Evolutionary conservation across 495 filamentous ascomycete species (phyloP).

Genomic region (Elaphomyces granulatus): DNA sequence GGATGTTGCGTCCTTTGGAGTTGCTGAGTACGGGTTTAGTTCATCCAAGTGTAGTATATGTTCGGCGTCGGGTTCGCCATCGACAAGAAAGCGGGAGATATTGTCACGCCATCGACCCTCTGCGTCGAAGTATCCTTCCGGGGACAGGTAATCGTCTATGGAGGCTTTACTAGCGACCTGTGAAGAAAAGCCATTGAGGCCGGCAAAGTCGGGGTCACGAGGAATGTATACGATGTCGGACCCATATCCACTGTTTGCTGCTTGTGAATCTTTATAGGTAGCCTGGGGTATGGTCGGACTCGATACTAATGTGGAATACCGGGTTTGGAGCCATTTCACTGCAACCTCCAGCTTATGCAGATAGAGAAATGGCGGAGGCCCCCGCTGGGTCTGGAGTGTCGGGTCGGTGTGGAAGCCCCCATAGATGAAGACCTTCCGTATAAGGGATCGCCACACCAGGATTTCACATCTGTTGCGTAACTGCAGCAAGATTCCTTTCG

Average conservation of each 20-base stretch:
- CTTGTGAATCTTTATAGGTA: conserved; percentile 8
- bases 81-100: conserved; percentile 13
- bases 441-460: conserved; percentile 72
- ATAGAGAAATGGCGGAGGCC: conserved; percentile 31
- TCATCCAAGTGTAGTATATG: conserved; percentile 26
- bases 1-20: conserved; percentile 3
- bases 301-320: too few relatives aligned
- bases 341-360: conserved; percentile 27
- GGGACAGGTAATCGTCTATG: conserved; percentile 23
- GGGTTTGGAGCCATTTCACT: conserved; percentile 26
- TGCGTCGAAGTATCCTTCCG: conserved; percentile 23
- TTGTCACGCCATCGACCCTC: conserved; percentile 21
- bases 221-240: conserved; percentile 22
- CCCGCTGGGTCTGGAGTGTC: conserved; percentile 22
- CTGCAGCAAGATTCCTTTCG: conserved; percentile 58
- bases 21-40: conserved; percentile 22
- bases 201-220: conserved; percentile 21
- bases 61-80: conserved; percentile 32
- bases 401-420: conserved; percentile 37
- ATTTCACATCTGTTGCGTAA: conserved; percentile 60
- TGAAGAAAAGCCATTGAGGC: conserved; percentile 6
- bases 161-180: conserved; percentile 7
- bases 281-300: not conserved
- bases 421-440: conserved; percentile 60
- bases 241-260: conserved; percentile 11